Evolutionary conservation across 495 filamentous ascomycete species (phyloP).

Genomic region (Xylaria cubensis): DNA sequence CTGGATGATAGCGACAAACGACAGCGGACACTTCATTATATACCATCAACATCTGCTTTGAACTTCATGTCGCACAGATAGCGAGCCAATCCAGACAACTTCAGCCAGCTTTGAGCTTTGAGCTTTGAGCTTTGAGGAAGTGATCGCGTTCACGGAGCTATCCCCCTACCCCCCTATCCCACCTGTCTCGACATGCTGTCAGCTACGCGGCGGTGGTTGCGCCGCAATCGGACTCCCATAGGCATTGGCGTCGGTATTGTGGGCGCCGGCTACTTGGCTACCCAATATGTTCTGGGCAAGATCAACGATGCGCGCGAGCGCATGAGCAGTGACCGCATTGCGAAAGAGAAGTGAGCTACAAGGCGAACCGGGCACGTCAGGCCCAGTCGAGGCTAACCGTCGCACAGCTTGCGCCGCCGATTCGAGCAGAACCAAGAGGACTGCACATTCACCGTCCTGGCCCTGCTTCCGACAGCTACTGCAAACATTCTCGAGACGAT

Average conservation of each 20-base stretch:
- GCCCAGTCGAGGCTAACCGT: constrained; percentile 26
- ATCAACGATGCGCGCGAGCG: constrained; percentile 91
- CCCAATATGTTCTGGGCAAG: constrained; percentile 89
- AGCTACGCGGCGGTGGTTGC: constrained; percentile 84
- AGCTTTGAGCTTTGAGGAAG: not conserved
- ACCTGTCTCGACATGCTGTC: constrained; percentile 71
- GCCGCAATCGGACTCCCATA: constrained; percentile 87
- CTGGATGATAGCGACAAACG: not conserved
- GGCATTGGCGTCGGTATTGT: constrained; percentile 85
- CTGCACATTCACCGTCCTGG: constrained; percentile 96
- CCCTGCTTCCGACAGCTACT: constrained; percentile 88
- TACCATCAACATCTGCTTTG: not conserved
- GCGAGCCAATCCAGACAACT: not conserved
- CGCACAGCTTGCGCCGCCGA: constrained; percentile 81
- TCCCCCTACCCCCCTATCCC: not conserved
- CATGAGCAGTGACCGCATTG: constrained; percentile 93
- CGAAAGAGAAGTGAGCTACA: constrained; percentile 84
- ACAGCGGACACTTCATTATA: not conserved
- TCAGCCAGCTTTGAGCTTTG: not conserved
- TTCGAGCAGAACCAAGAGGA: constrained; percentile 99
- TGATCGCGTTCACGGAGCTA: not conserved
- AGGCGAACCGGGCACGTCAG: not conserved
- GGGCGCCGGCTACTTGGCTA: constrained; percentile 89
- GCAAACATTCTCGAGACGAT: constrained; percentile 86
- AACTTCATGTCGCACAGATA: constrained; percentile 16